These are phyloP conservation scores for Emmonsia crescens DNA, from an alignment of 2,329 filamentous ascomycete genomes.

Conservation along the genomic window DNA sequence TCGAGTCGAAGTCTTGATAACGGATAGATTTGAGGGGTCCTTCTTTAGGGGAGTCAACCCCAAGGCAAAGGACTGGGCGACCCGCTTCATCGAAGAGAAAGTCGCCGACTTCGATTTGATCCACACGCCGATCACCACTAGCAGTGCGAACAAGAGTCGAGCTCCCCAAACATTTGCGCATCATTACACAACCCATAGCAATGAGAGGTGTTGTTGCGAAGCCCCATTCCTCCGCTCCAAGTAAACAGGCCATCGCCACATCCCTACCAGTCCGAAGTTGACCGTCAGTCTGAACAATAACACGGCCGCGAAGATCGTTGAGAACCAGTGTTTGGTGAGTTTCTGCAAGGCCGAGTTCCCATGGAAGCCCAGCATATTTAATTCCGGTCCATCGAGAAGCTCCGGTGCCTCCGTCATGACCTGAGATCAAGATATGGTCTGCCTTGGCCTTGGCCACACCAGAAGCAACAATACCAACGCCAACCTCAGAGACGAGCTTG, in stretches of 20 bases:
- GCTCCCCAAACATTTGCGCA: too few species aligned
- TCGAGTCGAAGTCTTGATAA: too few species aligned
- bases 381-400: constrained; percentile 97
- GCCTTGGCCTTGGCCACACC: constrained; percentile 97
- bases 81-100: too few species aligned
- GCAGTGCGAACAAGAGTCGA: too few species aligned
- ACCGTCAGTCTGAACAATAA: constrained; percentile 92
- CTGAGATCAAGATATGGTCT: constrained; percentile 92
- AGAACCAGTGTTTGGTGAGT: constrained; percentile 93
- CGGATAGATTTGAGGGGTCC: too few species aligned
- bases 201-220: constrained; percentile 92
- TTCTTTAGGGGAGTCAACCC: too few species aligned
- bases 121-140: too few species aligned
- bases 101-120: too few species aligned
- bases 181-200: constrained; percentile 94
- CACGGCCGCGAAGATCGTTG: constrained; percentile 89
- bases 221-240: constrained; percentile 96
- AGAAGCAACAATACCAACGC: constrained; percentile 93
- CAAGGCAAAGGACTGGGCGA: too few species aligned
- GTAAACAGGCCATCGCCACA: constrained; percentile 84
- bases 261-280: constrained; percentile 87
- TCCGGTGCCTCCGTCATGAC: constrained; percentile 93
- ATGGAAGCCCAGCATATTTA: constrained; percentile 94
- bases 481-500: constrained; percentile 94
- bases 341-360: constrained; percentile 93